A percentile compares a stretch with the other conserved stretches of the same genome.
Evolutionary conservation across 139 green algal genomes (phyloP).

Genomic region (Chlamydomonas sp.): DNA sequence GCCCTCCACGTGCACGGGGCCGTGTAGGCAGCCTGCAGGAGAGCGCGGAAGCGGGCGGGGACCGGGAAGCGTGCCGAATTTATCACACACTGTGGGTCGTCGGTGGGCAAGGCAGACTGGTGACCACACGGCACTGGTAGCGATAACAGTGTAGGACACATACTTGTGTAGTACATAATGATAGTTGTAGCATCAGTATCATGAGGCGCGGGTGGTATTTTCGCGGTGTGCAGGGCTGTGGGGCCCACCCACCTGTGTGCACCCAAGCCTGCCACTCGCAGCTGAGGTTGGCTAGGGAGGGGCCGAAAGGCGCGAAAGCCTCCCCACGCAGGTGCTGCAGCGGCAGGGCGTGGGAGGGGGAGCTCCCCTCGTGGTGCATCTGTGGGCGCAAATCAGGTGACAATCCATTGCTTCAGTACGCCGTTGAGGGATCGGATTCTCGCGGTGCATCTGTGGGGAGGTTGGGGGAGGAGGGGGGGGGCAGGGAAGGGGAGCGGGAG

Average conservation of each 20-base stretch:
- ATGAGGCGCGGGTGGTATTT: not conserved
- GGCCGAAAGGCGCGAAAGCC: slow-evolving; percentile 13
- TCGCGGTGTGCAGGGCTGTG: too few relatives aligned
- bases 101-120: too few relatives aligned
- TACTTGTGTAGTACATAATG: too few relatives aligned
- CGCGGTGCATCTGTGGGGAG: slow-evolving; percentile 23
- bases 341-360: not conserved
- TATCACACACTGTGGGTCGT: not conserved
- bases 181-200: not conserved
- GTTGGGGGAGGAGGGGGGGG: not conserved
- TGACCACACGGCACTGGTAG: too few relatives aligned
- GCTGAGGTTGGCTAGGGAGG: slow-evolving; percentile 3
- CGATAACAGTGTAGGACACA: too few relatives aligned
- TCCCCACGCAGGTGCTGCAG: slow-evolving; percentile 5
- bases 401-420: not conserved
- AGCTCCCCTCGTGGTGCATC: too few relatives aligned
- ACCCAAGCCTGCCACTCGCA: slow-evolving; percentile 29
- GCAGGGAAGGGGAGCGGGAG: not conserved
- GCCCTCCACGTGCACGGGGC: slow-evolving; percentile 7
- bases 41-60: not conserved
- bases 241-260: not conserved
- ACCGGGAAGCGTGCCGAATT: not conserved
- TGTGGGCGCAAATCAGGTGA: too few relatives aligned
- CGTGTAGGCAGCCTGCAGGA: slow-evolving; percentile 31
- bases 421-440: not conserved